Evolutionary conservation across 2,329 filamentous ascomycete species (phyloP).

Genomic region (Monilinia vaccinii-corymbosi): DNA sequence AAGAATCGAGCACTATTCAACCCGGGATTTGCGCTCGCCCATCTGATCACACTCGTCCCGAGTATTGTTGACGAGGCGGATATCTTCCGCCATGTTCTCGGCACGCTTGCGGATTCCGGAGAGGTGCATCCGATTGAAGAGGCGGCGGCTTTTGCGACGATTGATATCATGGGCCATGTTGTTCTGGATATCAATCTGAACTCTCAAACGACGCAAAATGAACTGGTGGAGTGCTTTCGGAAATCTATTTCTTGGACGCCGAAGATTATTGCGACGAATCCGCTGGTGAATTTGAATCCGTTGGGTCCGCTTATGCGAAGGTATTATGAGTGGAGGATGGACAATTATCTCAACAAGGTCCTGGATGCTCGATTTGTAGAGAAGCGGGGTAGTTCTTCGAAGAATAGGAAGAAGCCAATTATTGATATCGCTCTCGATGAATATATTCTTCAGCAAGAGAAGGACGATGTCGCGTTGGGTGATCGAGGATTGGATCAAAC

Average conservation of each 20-base stretch:
- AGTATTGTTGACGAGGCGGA: conserved; percentile 18
- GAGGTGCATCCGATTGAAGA: conserved; percentile 18
- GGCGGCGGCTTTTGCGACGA: conserved; percentile 15
- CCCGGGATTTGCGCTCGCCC: conserved; percentile 19
- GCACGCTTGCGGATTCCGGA: conserved; percentile 16
- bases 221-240: conserved; percentile 16
- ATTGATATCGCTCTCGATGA: conserved; percentile 19
- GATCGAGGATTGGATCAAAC: conserved; percentile 12
- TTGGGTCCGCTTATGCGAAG: conserved; percentile 16
- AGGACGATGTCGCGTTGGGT: conserved; percentile 1
- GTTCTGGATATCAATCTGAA: conserved; percentile 13
- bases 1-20: conserved; percentile 19
- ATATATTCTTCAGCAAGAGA: conserved; percentile 15
- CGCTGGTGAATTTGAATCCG: conserved; percentile 13
- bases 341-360: conserved; percentile 19
- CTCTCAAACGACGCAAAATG: conserved; percentile 16
- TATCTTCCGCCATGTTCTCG: conserved; percentile 12
- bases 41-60: conserved; percentile 15
- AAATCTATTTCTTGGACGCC: conserved; percentile 17
- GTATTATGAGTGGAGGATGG: conserved; percentile 19
- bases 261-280: conserved; percentile 14
- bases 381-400: conserved; percentile 1
- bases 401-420: conserved; percentile 12
- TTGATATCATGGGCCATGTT: conserved; percentile 21
- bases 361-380: conserved; percentile 18